These are phyloP conservation scores for Solanum neorickii DNA, from an alignment of 257 asterid genomes.

Conservation along the genomic window DNA sequence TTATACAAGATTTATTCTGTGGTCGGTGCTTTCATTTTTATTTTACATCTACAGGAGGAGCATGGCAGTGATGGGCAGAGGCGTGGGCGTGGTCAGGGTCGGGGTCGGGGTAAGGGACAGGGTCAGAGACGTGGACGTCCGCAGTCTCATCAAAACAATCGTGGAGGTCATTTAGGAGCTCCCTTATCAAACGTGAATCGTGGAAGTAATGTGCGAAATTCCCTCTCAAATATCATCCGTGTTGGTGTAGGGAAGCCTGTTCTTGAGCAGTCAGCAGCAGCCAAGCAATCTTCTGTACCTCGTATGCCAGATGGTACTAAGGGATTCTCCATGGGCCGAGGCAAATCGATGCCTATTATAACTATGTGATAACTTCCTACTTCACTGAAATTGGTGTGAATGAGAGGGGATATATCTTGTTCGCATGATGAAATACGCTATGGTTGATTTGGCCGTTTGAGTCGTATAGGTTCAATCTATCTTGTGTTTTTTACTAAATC, in stretches of 20 bases:
- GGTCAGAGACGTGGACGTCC: background rate
- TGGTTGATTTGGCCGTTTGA: background rate
- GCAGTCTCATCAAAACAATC: constrained; percentile 29
- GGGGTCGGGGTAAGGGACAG: constrained; percentile 32
- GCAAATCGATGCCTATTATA: constrained; percentile 52
- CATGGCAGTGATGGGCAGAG: constrained; percentile 20
- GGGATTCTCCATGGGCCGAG: constrained; percentile 93
- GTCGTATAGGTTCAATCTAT: background rate
- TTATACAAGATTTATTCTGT: background rate
- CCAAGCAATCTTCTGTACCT: constrained; percentile 51
- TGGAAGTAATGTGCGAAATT: background rate
- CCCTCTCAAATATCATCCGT: background rate
- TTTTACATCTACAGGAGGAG: constrained; percentile 22
- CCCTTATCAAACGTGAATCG: background rate
- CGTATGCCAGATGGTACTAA: constrained; percentile 95
- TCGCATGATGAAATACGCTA: background rate
- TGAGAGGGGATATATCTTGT: background rate
- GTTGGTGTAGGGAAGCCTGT: background rate
- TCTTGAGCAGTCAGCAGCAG: constrained; percentile 24
- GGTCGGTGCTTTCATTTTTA: background rate
- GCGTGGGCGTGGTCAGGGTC: constrained; percentile 15
- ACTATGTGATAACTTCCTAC: constrained; percentile 10
- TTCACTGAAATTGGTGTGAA: background rate
- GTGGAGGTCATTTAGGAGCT: constrained; percentile 17
- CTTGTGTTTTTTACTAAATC: background rate